Evolutionary conservation across 106 monocot species (phyloP), one percentile per base, ranked within the genome.

Genomic region (Dioscorea dumetorum): DNA sequence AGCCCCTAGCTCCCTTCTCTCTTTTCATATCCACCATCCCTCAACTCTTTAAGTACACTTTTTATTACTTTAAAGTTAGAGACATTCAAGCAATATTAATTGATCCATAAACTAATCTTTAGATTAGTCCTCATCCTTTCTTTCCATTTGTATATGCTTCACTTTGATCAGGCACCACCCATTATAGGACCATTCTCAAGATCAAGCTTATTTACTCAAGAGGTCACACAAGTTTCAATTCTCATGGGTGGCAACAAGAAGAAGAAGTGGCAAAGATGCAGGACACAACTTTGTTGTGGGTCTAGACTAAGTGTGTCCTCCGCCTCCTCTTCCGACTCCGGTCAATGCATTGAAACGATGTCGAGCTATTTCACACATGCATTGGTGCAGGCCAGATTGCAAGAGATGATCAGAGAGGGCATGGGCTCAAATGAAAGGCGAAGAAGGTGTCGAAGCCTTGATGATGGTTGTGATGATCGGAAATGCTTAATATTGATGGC

Each of bases 331-430:
- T 28, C 72, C 8, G 41, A 72, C 12, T 67, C 61, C 41, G 58
- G 21, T 24, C 48, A 72, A 14, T 72, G 59, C 22, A 19, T 67
- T 24, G 22, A 61, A 15, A 24, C 53, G 24, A 19, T 74, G 24
- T 72, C 84, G 14, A 64, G 48, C 63, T 28, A 28, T 28, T 53
- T 76, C 33, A 67, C 67, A 12, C 84, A 84, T 17, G 76, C 59
- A 14, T 61, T 88, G 75, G 84, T 82, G 56, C 88, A 85, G 57
- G 76, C 72, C 61, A 76, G 77, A 35, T 71, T 85, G 17, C 69
- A 79, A 60, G 58, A 70, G 63, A 79, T 79, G 67, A 82, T 84
- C 8, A 22, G 67, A 57, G 69, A 33, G 70, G 24, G 15, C 31
- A 33, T 4, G 14, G 50, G n/a, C 35, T 16, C 13, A 9, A 23